Conservation (phyloP, 1,284 basidiomycete genomes). For the Chalciporus sp. region DNA sequence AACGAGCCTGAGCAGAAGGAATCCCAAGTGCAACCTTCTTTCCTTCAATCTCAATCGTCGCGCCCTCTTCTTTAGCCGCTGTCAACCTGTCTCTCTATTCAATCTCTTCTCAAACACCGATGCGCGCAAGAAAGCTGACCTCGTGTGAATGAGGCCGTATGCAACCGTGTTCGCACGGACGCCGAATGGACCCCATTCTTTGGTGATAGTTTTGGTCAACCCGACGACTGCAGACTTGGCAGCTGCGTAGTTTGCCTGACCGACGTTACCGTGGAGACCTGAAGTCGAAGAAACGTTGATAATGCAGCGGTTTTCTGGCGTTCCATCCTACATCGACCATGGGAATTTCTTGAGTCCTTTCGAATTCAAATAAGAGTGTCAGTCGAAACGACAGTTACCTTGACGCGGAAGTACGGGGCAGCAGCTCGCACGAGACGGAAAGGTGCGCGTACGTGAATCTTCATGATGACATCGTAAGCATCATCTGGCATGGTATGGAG, state of each 20-base stretch:
- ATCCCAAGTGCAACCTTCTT: conserved; percentile 85
- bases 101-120: conserved; percentile 2
- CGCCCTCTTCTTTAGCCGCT: conserved; percentile 76
- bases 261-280: conserved; percentile 82
- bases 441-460: conserved; percentile 67
- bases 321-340: conserved; percentile 36
- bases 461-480: conserved; percentile 79
- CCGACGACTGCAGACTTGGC: conserved; percentile 79
- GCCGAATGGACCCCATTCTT: conserved; percentile 85
- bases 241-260: conserved; percentile 83
- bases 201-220: conserved; percentile 82
- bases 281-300: conserved; percentile 78
- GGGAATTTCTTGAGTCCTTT: neutral
- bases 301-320: conserved; percentile 72
- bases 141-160: conserved; percentile 74
- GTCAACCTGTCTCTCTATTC: conserved; percentile 51
- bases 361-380: neutral
- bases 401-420: conserved; percentile 83
- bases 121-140: conserved; percentile 41
- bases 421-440: conserved; percentile 85
- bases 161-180: conserved; percentile 84
- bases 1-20: conserved; percentile 50
- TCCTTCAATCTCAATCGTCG: conserved; percentile 76
- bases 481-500: conserved; percentile 86
- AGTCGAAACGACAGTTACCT: conserved; percentile 45